These are phyloP conservation scores for Spencermartinsiella europaea DNA, from an alignment of 805 yeast species.

Conservation along the genomic window DNA sequence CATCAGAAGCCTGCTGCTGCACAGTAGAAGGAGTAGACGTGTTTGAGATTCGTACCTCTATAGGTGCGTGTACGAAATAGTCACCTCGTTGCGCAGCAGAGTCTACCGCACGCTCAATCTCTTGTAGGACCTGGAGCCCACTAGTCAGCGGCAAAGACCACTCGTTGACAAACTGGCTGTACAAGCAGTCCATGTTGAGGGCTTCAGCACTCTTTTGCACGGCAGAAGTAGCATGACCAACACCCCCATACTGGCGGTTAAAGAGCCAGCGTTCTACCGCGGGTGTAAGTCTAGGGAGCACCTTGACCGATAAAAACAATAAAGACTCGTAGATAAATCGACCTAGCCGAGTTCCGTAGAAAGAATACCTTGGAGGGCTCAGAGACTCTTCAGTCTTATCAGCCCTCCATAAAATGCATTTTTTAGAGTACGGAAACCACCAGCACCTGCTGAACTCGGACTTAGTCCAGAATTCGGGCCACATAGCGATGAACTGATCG, in stretches of 20 bases:
- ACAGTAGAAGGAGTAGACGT: constrained; percentile 37
- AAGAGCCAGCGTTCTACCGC: constrained; percentile 80
- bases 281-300: constrained; percentile 77
- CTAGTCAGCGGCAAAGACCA: constrained; percentile 89
- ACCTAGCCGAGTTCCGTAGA: constrained; percentile 82
- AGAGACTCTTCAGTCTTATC: constrained; percentile 61
- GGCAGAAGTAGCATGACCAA: constrained; percentile 55
- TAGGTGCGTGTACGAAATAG: constrained; percentile 89
- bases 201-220: constrained; percentile 82
- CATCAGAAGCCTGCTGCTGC: constrained; percentile 1
- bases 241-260: constrained; percentile 75
- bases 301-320: constrained; percentile 70
- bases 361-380: constrained; percentile 61
- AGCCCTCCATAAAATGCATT: constrained; percentile 90
- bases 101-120: constrained; percentile 44
- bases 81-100: constrained; percentile 56
- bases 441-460: constrained; percentile 90
- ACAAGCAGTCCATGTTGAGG: constrained; percentile 91
- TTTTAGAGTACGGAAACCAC: constrained; percentile 95
- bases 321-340: constrained; percentile 74
- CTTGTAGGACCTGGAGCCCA: constrained; percentile 65
- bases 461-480: constrained; percentile 81
- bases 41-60: constrained; percentile 91
- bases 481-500: constrained; percentile 56
- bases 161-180: constrained; percentile 90